Base-by-base conservation (phyloP, 202 grass and related monocot genomes). In the Schoenoplectus triqueter region DNA sequence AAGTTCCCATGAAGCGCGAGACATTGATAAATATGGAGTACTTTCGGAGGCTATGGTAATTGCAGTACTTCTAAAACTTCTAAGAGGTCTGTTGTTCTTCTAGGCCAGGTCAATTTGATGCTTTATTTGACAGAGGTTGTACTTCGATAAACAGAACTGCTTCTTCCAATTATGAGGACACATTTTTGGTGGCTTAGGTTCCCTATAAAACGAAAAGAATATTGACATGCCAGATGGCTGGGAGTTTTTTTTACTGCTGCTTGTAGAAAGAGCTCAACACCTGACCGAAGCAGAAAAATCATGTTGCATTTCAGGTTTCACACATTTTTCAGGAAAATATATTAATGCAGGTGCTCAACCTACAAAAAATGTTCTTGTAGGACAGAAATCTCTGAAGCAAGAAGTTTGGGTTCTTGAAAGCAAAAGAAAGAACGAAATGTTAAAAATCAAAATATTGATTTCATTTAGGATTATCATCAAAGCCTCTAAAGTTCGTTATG, bases 191-290 rank as follows among this genome's bases (percentile, higher is more conserved):
- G 20, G 19, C 2, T 66, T 21, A 39, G 8, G 10, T 66, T 66
- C 20, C 64, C 19, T 39, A 66, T 20, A 39, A 66, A 31, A 31
- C 20, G 8, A 10, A 66, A 31, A 31, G 42, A 3, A 71, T 45
- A 2, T 9, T 42, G 6, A 47, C 6, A 8, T 47, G 48, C 68
- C 15, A 17, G 14, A 71, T 48, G 15, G 42, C 68, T 18, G 14
- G 68, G 48, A 17, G 42, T 47, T 44, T 17, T 44, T 17, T 44
- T 47, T 42, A 71, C 50, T 46, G 13, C 41, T 69, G 66, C 66
- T 46, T 6, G 66, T 69, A 45, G 11, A 69, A 46, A 69, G 41
- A 69, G 39, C 4, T 69, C 66, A 69, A 69, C 66, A 44, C 66
- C 66, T 69, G 66, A 46, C n/a, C 41, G 46, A 44, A 69, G 11